Evolutionary conservation across 805 yeast genomes (phyloP).

Genomic region (Saturnispora ahearnii): DNA sequence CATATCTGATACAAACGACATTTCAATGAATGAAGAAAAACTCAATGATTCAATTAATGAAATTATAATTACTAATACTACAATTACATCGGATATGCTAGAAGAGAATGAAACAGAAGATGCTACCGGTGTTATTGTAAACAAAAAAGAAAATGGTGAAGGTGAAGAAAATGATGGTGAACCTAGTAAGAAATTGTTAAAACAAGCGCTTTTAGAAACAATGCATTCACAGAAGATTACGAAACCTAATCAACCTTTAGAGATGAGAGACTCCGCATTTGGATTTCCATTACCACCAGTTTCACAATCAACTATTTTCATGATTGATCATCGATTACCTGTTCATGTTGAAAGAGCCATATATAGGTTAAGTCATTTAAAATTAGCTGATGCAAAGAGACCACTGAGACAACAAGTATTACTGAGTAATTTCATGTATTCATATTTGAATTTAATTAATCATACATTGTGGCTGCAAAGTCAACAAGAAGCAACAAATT

Average conservation of each 20-base stretch:
- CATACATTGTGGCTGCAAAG: conserved; percentile 78
- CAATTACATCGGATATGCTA: neutral
- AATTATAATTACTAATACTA: conserved; percentile 6
- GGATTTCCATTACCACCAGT: conserved; percentile 83
- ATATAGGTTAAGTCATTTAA: conserved; percentile 84
- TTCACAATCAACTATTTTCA: conserved; percentile 63
- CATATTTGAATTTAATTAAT: conserved; percentile 88
- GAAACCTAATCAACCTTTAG: conserved; percentile 47
- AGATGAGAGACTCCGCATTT: conserved; percentile 70
- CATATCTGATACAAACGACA: neutral
- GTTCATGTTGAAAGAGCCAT: conserved; percentile 95
- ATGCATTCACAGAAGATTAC: conserved; percentile 20
- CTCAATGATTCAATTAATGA: neutral
- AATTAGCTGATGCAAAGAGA: conserved; percentile 87
- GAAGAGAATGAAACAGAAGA: neutral
- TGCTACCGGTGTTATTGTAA: neutral
- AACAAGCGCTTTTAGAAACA: conserved; percentile 16
- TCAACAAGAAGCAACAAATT: conserved; percentile 29
- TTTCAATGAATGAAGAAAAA: neutral
- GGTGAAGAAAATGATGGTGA: conserved; percentile 4
- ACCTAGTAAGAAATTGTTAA: conserved; percentile 7
- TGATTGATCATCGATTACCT: conserved; percentile 83
- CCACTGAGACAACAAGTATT: conserved; percentile 88
- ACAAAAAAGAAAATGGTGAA: neutral
- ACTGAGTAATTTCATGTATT: conserved; percentile 93